Base-by-base conservation (phyloP, 305 asterid genomes). In the Fraxinus latifolia region DNA sequence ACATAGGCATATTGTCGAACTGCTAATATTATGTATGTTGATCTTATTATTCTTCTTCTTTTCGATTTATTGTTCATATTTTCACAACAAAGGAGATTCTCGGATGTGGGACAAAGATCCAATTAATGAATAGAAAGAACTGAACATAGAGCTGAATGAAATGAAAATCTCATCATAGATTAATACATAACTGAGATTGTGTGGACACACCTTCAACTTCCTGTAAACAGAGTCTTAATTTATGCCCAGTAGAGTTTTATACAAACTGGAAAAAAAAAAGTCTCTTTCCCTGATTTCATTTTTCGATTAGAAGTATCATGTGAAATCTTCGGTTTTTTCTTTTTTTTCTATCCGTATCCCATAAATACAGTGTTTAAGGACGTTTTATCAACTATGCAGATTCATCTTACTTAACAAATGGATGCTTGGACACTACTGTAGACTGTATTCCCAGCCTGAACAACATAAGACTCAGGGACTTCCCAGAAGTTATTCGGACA, bases 401-500 rank as follows among this genome's bases (percentile, higher is more conserved):
- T 71, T 4, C 82, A 5, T 77, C 36, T 23, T 21, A 7, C 31
- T 32, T 81, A 27, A 79, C 7, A n/a, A 82, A 88, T 6, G 89
- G 89, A 15, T 75, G 55, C 50, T 62, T 87, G 9, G 86, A 89
- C 8, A 87, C 47, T 0, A 74, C 14, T 1, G 5, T 89, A 4
- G 87, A 82, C 15, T 87, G 77, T 72, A 74, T 87, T 17, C 90
- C 85, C 17, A 77, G 36, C 55, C 15, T 87, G 80, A 47, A 75
- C 55, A 76, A 77, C 33, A 77, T 86, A 1, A 83, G 89, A 0
- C 32, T 86, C 2, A 36, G 44, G 60, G 89, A 88, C 75, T 39
- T 88, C 9, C 89, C 90, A 2, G 82, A 29, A 1, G 82, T 80
- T 76, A 33, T 86, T 72, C 79, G 84, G 31, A 80, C 85, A 1